Evolutionary conservation across 768 basidiomycete species (phyloP).

Genomic region (Lactifluus subvellereus): DNA sequence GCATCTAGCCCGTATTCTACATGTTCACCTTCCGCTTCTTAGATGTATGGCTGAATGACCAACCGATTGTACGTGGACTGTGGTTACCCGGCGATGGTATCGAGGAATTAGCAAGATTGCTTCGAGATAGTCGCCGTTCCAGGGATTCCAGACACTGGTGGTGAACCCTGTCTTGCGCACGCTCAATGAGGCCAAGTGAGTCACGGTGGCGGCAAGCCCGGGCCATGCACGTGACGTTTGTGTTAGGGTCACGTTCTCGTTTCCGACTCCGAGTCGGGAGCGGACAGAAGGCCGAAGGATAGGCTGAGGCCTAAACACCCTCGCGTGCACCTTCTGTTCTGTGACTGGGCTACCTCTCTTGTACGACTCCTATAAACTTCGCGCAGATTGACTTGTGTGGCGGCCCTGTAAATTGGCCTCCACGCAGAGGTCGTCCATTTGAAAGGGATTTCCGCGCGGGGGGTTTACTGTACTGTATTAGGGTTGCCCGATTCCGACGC

Average conservation of each 20-base stretch:
- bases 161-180: not conserved
- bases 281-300: not conserved
- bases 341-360: not conserved
- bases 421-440: not conserved
- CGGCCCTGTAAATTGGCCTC: not conserved
- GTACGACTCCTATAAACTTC: slow-evolving; percentile 9
- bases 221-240: not conserved
- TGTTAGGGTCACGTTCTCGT: no score
- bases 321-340: not conserved
- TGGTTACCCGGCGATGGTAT: not conserved
- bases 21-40: slow-evolving; percentile 3
- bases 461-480: no score
- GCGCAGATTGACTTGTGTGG: slow-evolving; percentile 11
- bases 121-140: slow-evolving; percentile 1
- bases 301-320: not conserved
- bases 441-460: no score
- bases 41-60: slow-evolving; percentile 12
- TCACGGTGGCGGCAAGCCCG: slow-evolving; percentile 1
- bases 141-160: not conserved
- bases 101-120: not conserved
- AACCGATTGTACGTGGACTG: not conserved
- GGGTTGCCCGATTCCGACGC: no score
- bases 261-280: no score
- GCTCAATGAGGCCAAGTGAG: slow-evolving; percentile 5
- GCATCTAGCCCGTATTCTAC: not conserved